phyloP scores from a whole-genome alignment of 371 early-diverging fungal species.

The Mortierella sp. region DNA sequence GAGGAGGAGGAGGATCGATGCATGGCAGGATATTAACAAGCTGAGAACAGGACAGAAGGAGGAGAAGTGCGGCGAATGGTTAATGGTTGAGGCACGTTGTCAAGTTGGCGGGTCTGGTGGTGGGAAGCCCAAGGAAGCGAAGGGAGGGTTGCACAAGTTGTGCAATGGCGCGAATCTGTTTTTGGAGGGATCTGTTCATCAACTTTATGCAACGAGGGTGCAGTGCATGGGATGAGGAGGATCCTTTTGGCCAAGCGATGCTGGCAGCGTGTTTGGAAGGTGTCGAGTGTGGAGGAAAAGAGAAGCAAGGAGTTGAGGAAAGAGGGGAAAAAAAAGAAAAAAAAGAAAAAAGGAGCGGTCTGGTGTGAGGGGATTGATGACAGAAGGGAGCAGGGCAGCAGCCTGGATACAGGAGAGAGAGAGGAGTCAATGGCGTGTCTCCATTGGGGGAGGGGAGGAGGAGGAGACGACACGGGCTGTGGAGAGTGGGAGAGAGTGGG shows the following conservation, averaged over 20 bases:
- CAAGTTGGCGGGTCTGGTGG: background rate
- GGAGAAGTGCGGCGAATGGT: background rate
- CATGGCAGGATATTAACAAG: slow-evolving; percentile 15
- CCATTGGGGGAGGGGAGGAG: background rate
- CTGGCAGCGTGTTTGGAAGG: background rate
- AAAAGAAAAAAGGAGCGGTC: background rate
- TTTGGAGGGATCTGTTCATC: background rate
- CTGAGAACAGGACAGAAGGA: background rate
- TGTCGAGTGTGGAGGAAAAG: background rate
- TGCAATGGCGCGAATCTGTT: slow-evolving; percentile 3
- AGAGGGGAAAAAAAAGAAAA: slow-evolving; percentile 3
- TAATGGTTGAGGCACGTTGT: slow-evolving; percentile 2
- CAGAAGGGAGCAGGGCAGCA: background rate
- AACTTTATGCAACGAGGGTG: background rate
- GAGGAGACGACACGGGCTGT: background rate
- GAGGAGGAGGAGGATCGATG: slow-evolving; percentile 32
- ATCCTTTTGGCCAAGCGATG: background rate
- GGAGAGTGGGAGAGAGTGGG: background rate
- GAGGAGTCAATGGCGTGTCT: background rate
- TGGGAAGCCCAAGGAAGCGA: background rate
- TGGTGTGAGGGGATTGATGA: background rate
- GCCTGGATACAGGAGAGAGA: background rate
- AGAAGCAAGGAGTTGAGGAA: slow-evolving; percentile 6
- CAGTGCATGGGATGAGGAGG: background rate
- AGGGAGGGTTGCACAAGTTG: background rate